A percentile compares a stretch with the other conserved stretches of the same genome.
phyloP scores from a whole-genome alignment of 176 grass and related monocot genomes.

The Oryza coarctata region DNA sequence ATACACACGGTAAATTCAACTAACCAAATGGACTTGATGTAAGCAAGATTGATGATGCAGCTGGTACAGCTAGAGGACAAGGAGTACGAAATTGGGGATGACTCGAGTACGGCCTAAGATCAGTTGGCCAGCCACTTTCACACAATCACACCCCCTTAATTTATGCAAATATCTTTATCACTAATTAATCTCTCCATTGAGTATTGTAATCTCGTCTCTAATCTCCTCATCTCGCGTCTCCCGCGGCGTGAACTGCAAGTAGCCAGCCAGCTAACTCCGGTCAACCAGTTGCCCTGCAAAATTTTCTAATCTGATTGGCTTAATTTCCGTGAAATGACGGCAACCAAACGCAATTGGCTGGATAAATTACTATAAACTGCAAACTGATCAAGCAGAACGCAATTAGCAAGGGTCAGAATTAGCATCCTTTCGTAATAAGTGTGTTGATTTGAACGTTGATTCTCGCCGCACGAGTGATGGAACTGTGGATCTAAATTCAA shows the following conservation, averaged over 20 bases:
- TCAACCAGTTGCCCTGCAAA: not conserved
- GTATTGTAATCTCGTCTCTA: not conserved
- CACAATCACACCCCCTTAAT: not conserved
- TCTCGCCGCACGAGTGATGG: not conserved
- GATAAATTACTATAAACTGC: not conserved
- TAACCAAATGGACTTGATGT: not conserved
- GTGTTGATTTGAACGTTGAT: not conserved
- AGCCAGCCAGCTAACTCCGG: not conserved
- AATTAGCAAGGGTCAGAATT: not conserved
- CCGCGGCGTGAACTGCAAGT: not conserved
- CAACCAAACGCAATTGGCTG: not conserved
- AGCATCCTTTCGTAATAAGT: too few species aligned
- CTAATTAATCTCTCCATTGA: not conserved
- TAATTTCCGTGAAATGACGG: not conserved
- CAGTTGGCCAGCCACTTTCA: constrained; percentile 27
- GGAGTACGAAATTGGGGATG: not conserved
- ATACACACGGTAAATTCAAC: not conserved
- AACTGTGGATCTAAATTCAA: not conserved
- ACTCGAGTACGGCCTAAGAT: constrained; percentile 19
- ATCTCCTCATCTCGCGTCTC: not conserved
- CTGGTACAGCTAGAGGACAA: not conserved
- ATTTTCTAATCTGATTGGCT: not conserved
- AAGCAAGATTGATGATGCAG: not conserved
- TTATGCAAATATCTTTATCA: not conserved
- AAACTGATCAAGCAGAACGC: not conserved